These are phyloP conservation scores for Leccinum boreale DNA, from an alignment of 768 basidiomycete genomes.

Conservation along the genomic window DNA sequence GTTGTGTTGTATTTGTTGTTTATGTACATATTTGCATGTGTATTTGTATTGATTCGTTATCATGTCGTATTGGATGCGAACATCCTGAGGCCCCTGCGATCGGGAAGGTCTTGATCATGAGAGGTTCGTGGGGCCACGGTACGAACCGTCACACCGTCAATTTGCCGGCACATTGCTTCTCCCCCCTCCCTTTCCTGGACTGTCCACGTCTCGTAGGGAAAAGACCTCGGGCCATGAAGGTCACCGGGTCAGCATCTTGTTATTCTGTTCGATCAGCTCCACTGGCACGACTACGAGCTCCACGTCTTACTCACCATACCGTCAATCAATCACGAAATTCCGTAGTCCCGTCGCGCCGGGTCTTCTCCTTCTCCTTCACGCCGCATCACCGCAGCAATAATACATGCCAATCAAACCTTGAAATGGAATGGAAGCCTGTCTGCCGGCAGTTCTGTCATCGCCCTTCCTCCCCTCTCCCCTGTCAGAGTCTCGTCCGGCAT, in stretches of 20 bases:
- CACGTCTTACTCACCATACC: neutral
- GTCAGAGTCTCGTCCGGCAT: neutral
- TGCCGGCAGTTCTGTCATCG: slow-evolving; percentile 9
- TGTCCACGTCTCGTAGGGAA: neutral
- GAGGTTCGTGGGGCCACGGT: neutral
- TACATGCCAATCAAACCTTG: slow-evolving; percentile 23
- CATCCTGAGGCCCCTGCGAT: neutral
- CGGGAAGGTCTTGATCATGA: neutral
- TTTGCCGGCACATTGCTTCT: neutral
- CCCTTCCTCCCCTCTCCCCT: neutral
- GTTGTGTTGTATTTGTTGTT: neutral
- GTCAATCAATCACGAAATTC: slow-evolving; percentile 11
- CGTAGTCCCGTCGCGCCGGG: neutral
- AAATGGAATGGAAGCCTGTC: slow-evolving; percentile 21
- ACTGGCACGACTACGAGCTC: slow-evolving; percentile 5
- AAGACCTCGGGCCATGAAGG: neutral
- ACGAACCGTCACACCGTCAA: neutral
- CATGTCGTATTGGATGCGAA: neutral
- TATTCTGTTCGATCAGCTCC: slow-evolving; percentile 3
- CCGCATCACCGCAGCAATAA: slow-evolving; percentile 18
- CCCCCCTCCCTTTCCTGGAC: neutral
- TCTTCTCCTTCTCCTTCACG: slow-evolving; percentile 5
- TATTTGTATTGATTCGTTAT: neutral
- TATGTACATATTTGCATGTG: neutral
- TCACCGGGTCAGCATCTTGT: neutral